phyloP scores from a whole-genome alignment of 2,329 filamentous ascomycete genomes.

The Botryotinia globosa region DNA sequence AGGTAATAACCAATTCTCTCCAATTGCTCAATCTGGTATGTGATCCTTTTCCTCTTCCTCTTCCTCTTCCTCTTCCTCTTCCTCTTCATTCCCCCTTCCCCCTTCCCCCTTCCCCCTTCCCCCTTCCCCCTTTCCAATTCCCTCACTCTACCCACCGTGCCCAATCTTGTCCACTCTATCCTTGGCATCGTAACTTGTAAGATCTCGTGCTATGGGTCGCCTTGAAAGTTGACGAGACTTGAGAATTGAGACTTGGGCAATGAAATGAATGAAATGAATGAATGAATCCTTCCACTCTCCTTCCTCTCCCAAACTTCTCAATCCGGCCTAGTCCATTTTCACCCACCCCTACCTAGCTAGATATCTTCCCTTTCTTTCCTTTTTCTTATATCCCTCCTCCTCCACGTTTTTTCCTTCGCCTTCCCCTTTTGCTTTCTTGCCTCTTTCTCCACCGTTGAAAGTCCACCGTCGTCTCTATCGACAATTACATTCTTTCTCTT shows the following conservation, averaged over 20 bases:
- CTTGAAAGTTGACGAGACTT: neutral
- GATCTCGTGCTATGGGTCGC: neutral
- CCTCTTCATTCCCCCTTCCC: neutral
- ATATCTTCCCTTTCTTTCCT: neutral
- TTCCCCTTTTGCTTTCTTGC: slow-evolving; percentile 6
- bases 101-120: neutral
- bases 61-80: too few species aligned
- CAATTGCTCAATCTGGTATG: neutral
- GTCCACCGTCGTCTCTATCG: neutral
- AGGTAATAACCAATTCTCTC: neutral
- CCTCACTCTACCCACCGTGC: neutral
- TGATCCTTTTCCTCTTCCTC: neutral
- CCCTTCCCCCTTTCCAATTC: neutral
- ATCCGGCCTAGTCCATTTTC: neutral
- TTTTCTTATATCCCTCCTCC: neutral
- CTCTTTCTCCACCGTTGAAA: neutral
- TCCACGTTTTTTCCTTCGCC: neutral
- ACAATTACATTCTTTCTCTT: slow-evolving; percentile 10
- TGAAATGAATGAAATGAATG: neutral
- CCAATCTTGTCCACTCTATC: neutral
- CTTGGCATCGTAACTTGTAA: slow-evolving; percentile 13
- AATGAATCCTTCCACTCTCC: slow-evolving; percentile 4
- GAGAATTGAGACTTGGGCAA: neutral
- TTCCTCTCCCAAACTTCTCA: neutral
- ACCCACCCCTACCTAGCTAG: neutral